Evolutionary conservation across 1,139 yeast species (phyloP).

Genomic region (Zygoascus meyerae): DNA sequence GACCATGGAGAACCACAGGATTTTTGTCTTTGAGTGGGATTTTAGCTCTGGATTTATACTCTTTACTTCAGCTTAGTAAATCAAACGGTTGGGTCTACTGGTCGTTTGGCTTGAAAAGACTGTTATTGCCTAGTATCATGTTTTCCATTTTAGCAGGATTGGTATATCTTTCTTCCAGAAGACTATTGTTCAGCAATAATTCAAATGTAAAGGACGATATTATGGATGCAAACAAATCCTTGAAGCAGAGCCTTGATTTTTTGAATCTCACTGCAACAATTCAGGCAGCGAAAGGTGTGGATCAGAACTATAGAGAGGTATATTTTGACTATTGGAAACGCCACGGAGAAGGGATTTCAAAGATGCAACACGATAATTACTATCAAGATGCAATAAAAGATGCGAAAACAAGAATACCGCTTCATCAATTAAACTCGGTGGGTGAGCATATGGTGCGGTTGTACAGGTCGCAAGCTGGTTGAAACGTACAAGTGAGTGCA

Average conservation of each 20-base stretch:
- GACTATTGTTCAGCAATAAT: not conserved
- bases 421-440: not conserved
- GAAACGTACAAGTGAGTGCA: too few species aligned
- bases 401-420: slow-evolving; percentile 7
- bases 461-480: too few species aligned
- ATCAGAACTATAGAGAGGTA: not conserved
- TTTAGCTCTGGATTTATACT: not conserved
- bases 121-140: slow-evolving; percentile 3
- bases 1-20: slow-evolving; percentile 9
- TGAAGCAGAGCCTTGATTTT: slow-evolving; percentile 1
- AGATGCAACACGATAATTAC: not conserved
- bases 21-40: slow-evolving; percentile 5
- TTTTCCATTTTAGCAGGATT: not conserved
- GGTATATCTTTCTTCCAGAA: not conserved
- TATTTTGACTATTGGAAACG: not conserved
- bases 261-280: not conserved
- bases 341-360: not conserved
- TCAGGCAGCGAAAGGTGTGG: not conserved
- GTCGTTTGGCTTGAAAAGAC: not conserved
- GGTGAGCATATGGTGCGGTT: not conserved
- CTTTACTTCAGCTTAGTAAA: not conserved
- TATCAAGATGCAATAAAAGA: slow-evolving; percentile 6
- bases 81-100: slow-evolving; percentile 2
- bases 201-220: not conserved
- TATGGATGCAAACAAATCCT: not conserved